A percentile compares a stretch with the other conserved stretches of the same genome.
These are phyloP conservation scores for Candida loeiensis DNA, from an alignment of 805 yeast genomes.

Conservation along the genomic window DNA sequence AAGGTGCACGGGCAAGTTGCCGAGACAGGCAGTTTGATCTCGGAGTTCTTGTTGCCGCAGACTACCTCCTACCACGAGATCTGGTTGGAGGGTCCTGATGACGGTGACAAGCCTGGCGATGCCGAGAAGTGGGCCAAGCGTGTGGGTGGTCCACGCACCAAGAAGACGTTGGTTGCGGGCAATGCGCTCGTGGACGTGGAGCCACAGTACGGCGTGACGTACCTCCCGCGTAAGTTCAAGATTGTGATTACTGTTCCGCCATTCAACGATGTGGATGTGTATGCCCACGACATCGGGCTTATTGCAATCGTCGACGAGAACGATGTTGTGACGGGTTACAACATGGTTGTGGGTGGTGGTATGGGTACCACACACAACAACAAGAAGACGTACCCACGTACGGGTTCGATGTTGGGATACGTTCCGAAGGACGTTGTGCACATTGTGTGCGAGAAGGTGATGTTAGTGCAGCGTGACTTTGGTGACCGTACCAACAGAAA, in stretches of 20 bases:
- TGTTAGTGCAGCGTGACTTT: slow-evolving; percentile 89
- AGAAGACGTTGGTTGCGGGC: slow-evolving; percentile 82
- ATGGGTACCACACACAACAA: slow-evolving; percentile 98
- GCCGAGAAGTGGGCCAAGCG: slow-evolving; percentile 60
- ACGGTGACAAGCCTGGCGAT: slow-evolving; percentile 64
- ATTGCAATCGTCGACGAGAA: slow-evolving; percentile 75
- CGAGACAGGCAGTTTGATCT: slow-evolving; percentile 57
- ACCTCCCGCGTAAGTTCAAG: slow-evolving; percentile 94
- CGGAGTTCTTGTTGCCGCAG: slow-evolving; percentile 80
- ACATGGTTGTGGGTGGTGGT: slow-evolving; percentile 94
- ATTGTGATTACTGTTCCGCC: slow-evolving; percentile 95
- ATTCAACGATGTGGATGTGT: slow-evolving; percentile 92
- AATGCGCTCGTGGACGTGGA: slow-evolving; percentile 77
- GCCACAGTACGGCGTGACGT: slow-evolving; percentile 82
- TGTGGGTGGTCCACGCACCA: slow-evolving; percentile 72
- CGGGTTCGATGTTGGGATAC: slow-evolving; percentile 85
- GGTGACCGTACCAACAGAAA: slow-evolving; percentile 97
- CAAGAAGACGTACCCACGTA: slow-evolving; percentile 92
- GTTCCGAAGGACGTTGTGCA: slow-evolving; percentile 64
- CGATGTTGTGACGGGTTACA: slow-evolving; percentile 66
- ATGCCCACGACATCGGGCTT: slow-evolving; percentile 91
- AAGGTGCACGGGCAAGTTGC: slow-evolving; percentile 76
- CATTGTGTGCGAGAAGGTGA: slow-evolving; percentile 81
- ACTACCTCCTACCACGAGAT: slow-evolving; percentile 97
- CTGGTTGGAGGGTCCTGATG: slow-evolving; percentile 88